phyloP scores from a whole-genome alignment of 306 rosid genomes.

The Astragalus glycyphyllos region DNA sequence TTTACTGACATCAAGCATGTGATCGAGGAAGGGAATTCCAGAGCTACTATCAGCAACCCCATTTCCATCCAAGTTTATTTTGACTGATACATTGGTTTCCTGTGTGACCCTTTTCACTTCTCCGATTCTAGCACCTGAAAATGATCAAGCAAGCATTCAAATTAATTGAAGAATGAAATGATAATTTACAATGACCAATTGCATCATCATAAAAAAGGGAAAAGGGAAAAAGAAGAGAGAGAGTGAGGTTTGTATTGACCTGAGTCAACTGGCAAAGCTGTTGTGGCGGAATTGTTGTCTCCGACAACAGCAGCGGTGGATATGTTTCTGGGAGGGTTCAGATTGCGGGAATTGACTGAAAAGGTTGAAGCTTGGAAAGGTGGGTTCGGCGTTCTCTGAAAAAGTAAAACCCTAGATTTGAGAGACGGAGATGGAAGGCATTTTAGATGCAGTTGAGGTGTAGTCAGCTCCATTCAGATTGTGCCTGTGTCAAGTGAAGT shows the following conservation, averaged over 20 bases:
- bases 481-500: slow-evolving; percentile 2
- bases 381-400: slow-evolving; percentile 35
- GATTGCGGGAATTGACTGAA: slow-evolving; percentile 41
- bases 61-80: slow-evolving; percentile 84
- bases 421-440: slow-evolving; percentile 49
- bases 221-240: slow-evolving; percentile 17
- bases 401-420: slow-evolving; percentile 53
- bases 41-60: slow-evolving; percentile 78
- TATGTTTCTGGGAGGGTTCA: slow-evolving; percentile 41
- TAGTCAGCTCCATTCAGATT: slow-evolving; percentile 59
- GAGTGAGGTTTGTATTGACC: slow-evolving; percentile 45
- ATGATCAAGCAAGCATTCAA: slow-evolving; percentile 18
- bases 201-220: not conserved
- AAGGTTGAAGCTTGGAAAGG: slow-evolving; percentile 39
- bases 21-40: slow-evolving; percentile 96
- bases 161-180: not conserved
- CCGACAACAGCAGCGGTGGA: slow-evolving; percentile 53
- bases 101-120: slow-evolving; percentile 88
- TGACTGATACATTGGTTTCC: slow-evolving; percentile 85
- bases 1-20: slow-evolving; percentile 88
- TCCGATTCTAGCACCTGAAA: slow-evolving; percentile 76
- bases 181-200: not conserved
- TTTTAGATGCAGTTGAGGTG: slow-evolving; percentile 51
- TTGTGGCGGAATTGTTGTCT: slow-evolving; percentile 48
- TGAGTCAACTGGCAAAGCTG: slow-evolving; percentile 49